Base-by-base conservation (phyloP, 352 stramenopile genomes). In the Pythium apleroticum region DNA sequence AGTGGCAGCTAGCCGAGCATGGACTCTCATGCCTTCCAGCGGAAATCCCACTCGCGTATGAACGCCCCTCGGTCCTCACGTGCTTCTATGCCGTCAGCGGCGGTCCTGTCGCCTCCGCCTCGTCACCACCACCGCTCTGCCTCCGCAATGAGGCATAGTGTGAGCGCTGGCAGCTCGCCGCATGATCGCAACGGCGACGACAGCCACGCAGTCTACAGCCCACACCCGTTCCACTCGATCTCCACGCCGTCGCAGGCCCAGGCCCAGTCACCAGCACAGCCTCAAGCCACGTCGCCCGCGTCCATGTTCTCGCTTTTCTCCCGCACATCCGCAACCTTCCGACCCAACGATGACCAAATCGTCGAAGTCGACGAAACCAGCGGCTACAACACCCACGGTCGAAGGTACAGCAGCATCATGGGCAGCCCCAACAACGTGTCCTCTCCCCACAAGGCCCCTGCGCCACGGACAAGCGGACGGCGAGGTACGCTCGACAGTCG, bases 211-310 rank as follows among this genome's bases (percentile, higher is more conserved):
- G 59, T 59, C 24, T 59, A 65, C 49, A 65, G 59, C n/a, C 59
- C 59, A 19, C 59, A 4, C 9, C 49, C 59, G 24, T 65, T 65
- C 59, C 59, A 59, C 37, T 52, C 49, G 27, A 30, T 65, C 37
- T 65, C 59, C 33, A 59, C 59, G 37, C 59, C 56, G 25, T 54
- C 37, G 25, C 15, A 63, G 30, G 27, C 22, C 11, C 15, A 63
- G 30, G 27, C 22, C 11, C 27, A 49, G 31, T 55, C 46, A 46
- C 27, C 57, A 17, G 1, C 30, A 17, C 27, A 25, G 55, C 74
- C 68, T 12, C 53, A 76, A 10, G 37, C 48, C 11, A 79, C 76
- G 24, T 74, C 78, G n/a, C 73, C 60, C 15, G 12, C 24, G 20
- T 52, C 63, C 22, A 58, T 53, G 33, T 60, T 63, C 20, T 57